Evolutionary conservation across 2,329 filamentous ascomycete species (phyloP).

Genomic region (Sclerotiophoma versabilis): DNA sequence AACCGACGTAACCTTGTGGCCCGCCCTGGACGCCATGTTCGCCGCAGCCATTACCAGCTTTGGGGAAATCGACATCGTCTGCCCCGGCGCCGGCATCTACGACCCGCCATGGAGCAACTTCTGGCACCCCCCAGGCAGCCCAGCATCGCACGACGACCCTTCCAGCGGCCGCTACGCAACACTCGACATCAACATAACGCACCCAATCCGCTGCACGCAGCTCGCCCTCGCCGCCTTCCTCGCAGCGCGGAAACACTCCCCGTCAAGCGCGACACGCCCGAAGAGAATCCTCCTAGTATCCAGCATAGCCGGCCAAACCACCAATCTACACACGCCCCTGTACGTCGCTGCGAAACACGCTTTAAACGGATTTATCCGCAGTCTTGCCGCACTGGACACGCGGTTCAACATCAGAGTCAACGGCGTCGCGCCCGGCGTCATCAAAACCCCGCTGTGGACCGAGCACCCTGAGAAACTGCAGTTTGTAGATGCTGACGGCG

Average conservation of each 20-base stretch:
- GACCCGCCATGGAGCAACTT: slow-evolving; percentile 58
- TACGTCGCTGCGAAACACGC: slow-evolving; percentile 57
- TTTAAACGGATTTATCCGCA: slow-evolving; percentile 58
- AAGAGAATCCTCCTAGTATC: slow-evolving; percentile 56
- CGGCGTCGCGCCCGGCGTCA: slow-evolving; percentile 66
- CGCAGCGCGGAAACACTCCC: slow-evolving; percentile 32
- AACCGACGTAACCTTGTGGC: slow-evolving; percentile 53
- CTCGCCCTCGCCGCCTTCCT: slow-evolving; percentile 56
- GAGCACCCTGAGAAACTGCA: slow-evolving; percentile 67
- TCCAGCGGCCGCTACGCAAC: slow-evolving; percentile 39
- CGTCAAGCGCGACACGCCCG: slow-evolving; percentile 33
- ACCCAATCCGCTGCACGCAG: slow-evolving; percentile 57
- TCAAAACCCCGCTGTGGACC: slow-evolving; percentile 68
- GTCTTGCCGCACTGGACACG: slow-evolving; percentile 58
- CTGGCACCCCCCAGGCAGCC: slow-evolving; percentile 56
- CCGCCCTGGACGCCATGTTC: slow-evolving; percentile 45
- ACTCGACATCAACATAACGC: slow-evolving; percentile 58
- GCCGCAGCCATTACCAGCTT: slow-evolving; percentile 38
- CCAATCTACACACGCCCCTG: slow-evolving; percentile 50
- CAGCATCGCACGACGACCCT: slow-evolving; percentile 42
- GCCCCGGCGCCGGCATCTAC: slow-evolving; percentile 58
- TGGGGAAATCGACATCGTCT: slow-evolving; percentile 54
- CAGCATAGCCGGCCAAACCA: slow-evolving; percentile 54
- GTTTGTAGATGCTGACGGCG: slow-evolving; percentile 57
- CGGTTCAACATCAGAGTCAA: slow-evolving; percentile 63